A percentile compares a stretch with the other conserved stretches of the same genome.
phyloP scores from a whole-genome alignment of 306 rosid genomes.

The Casuarina equisetifolia region DNA sequence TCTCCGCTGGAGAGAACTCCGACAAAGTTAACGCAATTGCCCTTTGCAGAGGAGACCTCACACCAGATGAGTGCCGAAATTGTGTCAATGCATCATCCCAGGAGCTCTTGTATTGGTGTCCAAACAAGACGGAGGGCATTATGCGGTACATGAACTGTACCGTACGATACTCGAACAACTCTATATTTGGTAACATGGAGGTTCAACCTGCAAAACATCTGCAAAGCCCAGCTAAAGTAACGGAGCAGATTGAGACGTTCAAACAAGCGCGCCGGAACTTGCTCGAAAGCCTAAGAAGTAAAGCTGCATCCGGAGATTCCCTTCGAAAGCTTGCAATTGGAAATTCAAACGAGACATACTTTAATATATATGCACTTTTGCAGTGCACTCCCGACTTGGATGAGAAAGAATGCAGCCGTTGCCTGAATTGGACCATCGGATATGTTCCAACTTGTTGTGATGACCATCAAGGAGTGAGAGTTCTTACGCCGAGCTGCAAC shows the following conservation, averaged over 20 bases:
- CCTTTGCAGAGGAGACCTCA: conserved; percentile 19
- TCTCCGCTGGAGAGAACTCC: no score
- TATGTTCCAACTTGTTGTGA: no score
- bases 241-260: conserved; percentile 4
- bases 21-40: no score
- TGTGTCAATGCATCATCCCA: conserved; percentile 33
- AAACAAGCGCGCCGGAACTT: background rate
- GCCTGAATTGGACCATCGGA: background rate
- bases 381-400: conserved; percentile 40
- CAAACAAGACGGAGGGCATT: background rate
- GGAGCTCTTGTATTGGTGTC: conserved; percentile 29
- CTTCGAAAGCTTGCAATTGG: conserved; percentile 19
- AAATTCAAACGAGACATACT: background rate
- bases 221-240: background rate
- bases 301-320: conserved; percentile 9
- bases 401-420: conserved; percentile 15
- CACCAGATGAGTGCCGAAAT: conserved; percentile 27
- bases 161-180: no score
- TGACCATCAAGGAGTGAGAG: no score
- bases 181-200: background rate
- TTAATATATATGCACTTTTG: conserved; percentile 19
- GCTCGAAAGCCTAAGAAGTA: background rate
- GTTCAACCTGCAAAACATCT: no score
- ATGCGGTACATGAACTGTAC: no score
- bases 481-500: no score